Conservation (phyloP, 2,329 filamentous ascomycete species). For the Diaporthe eres region DNA sequence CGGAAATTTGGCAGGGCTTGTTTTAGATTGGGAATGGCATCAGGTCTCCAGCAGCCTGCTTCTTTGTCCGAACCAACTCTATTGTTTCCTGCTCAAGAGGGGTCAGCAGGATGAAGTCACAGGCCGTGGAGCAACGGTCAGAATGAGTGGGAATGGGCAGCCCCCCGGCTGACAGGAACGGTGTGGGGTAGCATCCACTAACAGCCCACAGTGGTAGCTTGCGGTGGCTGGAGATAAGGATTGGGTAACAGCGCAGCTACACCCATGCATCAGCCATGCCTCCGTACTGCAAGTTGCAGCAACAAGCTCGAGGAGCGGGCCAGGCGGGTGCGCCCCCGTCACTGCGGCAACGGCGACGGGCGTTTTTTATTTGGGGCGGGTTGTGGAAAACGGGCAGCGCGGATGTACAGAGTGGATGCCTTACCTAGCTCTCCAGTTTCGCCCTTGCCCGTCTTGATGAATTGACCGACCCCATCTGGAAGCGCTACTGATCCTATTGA, state of each 20-base stretch:
- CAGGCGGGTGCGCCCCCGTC: slow-evolving; percentile 27
- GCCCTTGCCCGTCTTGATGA: slow-evolving; percentile 22
- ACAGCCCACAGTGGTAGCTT: slow-evolving; percentile 16
- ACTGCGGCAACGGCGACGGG: slow-evolving; percentile 34
- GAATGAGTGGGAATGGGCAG: slow-evolving; percentile 24
- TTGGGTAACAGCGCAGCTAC: slow-evolving; percentile 23
- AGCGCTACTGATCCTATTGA: slow-evolving; percentile 34
- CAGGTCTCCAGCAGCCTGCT: slow-evolving; percentile 7
- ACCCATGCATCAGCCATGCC: slow-evolving; percentile 15
- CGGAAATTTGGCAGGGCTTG: slow-evolving; percentile 20
- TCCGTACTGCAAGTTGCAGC: slow-evolving; percentile 1
- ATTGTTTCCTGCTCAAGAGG: background rate
- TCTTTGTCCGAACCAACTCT: background rate
- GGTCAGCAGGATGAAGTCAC: slow-evolving; percentile 23
- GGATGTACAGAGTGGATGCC: slow-evolving; percentile 30
- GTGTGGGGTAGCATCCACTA: slow-evolving; percentile 33
- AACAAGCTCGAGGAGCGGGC: slow-evolving; percentile 1
- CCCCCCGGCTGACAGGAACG: slow-evolving; percentile 9
- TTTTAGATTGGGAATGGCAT: slow-evolving; percentile 1
- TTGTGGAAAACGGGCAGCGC: slow-evolving; percentile 30
- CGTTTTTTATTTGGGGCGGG: slow-evolving; percentile 32
- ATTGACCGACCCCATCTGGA: slow-evolving; percentile 31
- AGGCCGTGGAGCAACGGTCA: slow-evolving; percentile 14
- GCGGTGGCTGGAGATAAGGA: slow-evolving; percentile 36
- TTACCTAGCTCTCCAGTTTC: background rate